A percentile compares a stretch with the other conserved stretches of the same genome.
phyloP scores from a whole-genome alignment of 2,329 filamentous ascomycete species.

The Cercospora janseana region DNA sequence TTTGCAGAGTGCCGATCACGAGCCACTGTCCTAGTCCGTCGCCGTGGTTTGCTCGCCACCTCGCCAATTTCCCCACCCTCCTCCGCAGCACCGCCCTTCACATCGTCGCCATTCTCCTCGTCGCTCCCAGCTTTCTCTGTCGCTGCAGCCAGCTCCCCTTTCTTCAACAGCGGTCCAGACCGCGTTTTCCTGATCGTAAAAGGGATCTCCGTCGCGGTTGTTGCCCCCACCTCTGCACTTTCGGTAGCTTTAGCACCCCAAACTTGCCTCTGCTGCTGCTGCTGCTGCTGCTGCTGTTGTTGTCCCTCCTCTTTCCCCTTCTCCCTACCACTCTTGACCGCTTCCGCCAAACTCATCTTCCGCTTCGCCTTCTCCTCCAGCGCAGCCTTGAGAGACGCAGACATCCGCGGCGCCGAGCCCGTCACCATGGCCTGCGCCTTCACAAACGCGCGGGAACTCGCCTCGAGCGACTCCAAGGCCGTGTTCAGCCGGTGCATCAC shows the following conservation, averaged over 20 bases:
- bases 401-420: too few relatives aligned
- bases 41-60: too few relatives aligned
- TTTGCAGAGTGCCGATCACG: too few relatives aligned
- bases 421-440: not conserved
- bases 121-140: not conserved
- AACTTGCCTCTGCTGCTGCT: too few relatives aligned
- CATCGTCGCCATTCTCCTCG: too few relatives aligned
- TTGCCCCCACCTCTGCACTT: not conserved
- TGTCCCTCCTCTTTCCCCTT: not conserved
- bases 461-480: not conserved
- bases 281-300: too few relatives aligned
- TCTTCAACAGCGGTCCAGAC: not conserved
- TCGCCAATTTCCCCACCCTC: too few relatives aligned
- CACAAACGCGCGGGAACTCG: not conserved
- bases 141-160: not conserved
- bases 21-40: too few relatives aligned
- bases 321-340: not conserved
- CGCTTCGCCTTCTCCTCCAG: not conserved
- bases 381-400: not conserved
- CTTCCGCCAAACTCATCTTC: not conserved
- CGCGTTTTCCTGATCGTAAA: not conserved
- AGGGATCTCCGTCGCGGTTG: not conserved
- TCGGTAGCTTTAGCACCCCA: constrained; percentile 1
- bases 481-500: not conserved
- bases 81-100: too few relatives aligned